A percentile compares a stretch with the other conserved stretches of the same genome.
These are phyloP conservation scores for Jaltomata sinuosa DNA, from an alignment of 257 asterid genomes.

Conservation along the genomic window DNA sequence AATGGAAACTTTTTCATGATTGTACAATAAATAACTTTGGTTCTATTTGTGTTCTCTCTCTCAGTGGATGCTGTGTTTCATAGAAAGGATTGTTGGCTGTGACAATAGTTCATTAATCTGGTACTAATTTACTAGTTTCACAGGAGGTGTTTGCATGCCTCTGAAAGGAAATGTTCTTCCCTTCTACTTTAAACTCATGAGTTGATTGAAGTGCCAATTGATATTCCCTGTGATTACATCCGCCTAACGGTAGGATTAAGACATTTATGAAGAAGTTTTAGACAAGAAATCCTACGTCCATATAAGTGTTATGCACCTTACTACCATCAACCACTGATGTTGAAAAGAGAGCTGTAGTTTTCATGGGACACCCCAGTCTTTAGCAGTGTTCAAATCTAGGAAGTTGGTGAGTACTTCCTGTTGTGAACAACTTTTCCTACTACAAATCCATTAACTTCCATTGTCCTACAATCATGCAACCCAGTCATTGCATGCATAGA, in stretches of 20 bases:
- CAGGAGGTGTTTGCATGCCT: neutral
- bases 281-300: neutral
- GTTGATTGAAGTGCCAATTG: neutral
- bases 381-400: neutral
- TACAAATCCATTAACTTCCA: neutral
- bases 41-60: neutral
- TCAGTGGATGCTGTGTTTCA: neutral
- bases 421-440: neutral
- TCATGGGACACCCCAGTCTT: neutral
- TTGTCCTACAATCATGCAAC: neutral
- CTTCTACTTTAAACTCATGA: neutral
- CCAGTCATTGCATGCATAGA: neutral
- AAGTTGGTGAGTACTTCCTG: neutral
- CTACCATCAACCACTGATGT: neutral
- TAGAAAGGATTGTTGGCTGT: neutral
- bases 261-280: neutral
- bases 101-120: neutral
- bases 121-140: neutral
- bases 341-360: neutral
- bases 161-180: neutral
- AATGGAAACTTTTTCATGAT: neutral
- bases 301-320: neutral
- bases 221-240: neutral
- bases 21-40: neutral
- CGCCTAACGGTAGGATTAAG: neutral